Evolutionary conservation across 2,329 filamentous ascomycete genomes (phyloP).

Genomic region (Hirsutella thompsonii): DNA sequence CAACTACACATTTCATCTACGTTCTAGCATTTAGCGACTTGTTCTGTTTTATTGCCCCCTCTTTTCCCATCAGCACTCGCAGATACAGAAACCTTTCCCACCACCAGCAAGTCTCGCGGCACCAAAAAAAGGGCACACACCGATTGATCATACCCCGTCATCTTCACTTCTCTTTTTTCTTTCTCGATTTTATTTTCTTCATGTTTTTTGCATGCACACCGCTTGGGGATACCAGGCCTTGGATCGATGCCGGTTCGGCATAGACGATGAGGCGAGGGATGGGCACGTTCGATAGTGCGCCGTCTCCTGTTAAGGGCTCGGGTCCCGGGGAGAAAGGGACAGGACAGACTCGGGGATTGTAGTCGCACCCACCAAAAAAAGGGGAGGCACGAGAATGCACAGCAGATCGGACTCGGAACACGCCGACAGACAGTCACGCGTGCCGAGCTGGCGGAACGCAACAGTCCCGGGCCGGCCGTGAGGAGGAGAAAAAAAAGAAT

Average conservation of each 20-base stretch:
- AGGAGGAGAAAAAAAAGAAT: no score
- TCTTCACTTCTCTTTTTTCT: no score
- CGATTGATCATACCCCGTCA: slow-evolving; percentile 24
- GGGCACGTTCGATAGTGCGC: slow-evolving; percentile 8
- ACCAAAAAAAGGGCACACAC: slow-evolving; percentile 22
- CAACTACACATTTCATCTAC: slow-evolving; percentile 13
- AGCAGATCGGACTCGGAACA: neutral
- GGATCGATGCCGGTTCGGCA: slow-evolving; percentile 6
- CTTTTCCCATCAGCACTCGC: neutral
- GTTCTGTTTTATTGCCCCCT: slow-evolving; percentile 12
- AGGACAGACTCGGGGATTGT: slow-evolving; percentile 8
- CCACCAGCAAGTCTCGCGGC: slow-evolving; percentile 23
- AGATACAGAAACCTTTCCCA: neutral
- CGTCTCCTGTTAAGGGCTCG: slow-evolving; percentile 8
- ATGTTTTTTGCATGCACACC: slow-evolving; percentile 12
- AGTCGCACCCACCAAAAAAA: neutral
- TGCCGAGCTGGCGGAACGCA: no score
- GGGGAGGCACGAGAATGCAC: neutral
- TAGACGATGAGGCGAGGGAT: slow-evolving; percentile 6
- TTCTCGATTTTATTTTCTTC: slow-evolving; percentile 10
- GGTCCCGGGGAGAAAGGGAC: neutral
- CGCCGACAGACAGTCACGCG: no score
- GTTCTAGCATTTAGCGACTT: slow-evolving; percentile 34
- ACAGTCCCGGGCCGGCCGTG: no score
- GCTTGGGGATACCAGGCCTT: slow-evolving; percentile 6